phyloP scores from a whole-genome alignment of 371 early-diverging fungal genomes.

The Mucor saturninus region DNA sequence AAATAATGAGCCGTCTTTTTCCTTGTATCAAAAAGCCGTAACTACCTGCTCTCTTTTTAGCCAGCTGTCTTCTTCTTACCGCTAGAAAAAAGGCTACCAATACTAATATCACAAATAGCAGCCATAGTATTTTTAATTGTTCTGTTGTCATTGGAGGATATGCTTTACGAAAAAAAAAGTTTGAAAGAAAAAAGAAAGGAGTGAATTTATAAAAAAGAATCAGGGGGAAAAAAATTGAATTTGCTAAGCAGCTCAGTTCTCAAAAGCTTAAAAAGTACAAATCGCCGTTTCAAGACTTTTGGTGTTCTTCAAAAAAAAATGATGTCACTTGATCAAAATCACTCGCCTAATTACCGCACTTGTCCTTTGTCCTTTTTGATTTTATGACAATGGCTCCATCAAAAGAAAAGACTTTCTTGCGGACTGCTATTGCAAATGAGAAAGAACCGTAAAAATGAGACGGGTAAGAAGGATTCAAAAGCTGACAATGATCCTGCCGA shows the following conservation, averaged over 20 bases:
- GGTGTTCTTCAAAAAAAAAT: not conserved
- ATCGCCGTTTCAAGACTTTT: too few relatives aligned
- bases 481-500: too few relatives aligned
- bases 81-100: slow-evolving; percentile 21
- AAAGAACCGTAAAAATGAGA: too few relatives aligned
- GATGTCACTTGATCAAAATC: not conserved
- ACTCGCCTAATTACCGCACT: not conserved
- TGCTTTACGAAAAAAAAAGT: not conserved
- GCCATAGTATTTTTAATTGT: slow-evolving; percentile 22
- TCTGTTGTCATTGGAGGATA: too few relatives aligned
- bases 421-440: too few relatives aligned
- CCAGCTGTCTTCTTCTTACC: slow-evolving; percentile 14
- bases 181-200: slow-evolving; percentile 4
- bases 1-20: not conserved
- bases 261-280: too few relatives aligned
- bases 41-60: not conserved
- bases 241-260: too few relatives aligned
- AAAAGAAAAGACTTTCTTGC: too few relatives aligned
- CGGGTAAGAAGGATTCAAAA: too few relatives aligned
- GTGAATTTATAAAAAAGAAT: slow-evolving; percentile 2
- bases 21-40: too few relatives aligned
- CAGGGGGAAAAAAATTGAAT: not conserved
- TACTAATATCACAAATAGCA: slow-evolving; percentile 21
- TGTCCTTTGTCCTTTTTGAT: too few relatives aligned
- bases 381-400: too few relatives aligned